Evolutionary conservation across 2,329 filamentous ascomycete genomes (phyloP).

Genomic region (Fusarium euwallaceae): DNA sequence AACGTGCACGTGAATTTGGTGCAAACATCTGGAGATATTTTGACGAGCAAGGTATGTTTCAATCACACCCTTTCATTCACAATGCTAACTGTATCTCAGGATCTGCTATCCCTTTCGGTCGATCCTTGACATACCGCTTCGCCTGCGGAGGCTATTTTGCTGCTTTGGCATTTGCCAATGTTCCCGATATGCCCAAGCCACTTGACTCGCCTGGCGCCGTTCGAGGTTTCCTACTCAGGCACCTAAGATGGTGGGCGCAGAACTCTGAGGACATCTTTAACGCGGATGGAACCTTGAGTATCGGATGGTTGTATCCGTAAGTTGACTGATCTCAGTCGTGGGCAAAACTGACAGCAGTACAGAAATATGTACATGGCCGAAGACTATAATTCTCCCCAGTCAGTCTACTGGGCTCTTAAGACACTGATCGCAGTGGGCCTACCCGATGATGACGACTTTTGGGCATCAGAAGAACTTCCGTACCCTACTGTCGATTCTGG

Average conservation of each 20-base stretch:
- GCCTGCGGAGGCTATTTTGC: slow-evolving; percentile 64
- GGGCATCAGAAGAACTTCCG: slow-evolving; percentile 55
- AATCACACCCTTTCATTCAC: accelerated
- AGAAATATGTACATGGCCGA: slow-evolving; percentile 68
- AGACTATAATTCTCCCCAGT: slow-evolving; percentile 70
- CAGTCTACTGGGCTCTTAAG: slow-evolving; percentile 67
- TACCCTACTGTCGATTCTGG: slow-evolving; percentile 31
- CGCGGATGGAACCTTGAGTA: slow-evolving; percentile 62
- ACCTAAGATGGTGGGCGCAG: slow-evolving; percentile 63
- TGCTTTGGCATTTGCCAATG: slow-evolving; percentile 57
- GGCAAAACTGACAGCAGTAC: accelerated
- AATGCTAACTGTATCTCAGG: slow-evolving; percentile 49
- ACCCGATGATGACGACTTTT: slow-evolving; percentile 56
- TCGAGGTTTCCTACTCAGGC: slow-evolving; percentile 64
- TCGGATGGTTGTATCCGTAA: slow-evolving; percentile 55
- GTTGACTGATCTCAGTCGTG: neutral
- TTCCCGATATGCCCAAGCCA: slow-evolving; percentile 53
- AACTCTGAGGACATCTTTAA: slow-evolving; percentile 60
- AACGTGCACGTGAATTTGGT: slow-evolving; percentile 58
- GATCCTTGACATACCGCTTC: slow-evolving; percentile 65
- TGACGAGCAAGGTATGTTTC: slow-evolving; percentile 55
- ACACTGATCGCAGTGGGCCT: slow-evolving; percentile 60
- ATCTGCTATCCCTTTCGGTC: slow-evolving; percentile 64
- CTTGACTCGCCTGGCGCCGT: slow-evolving; percentile 55
- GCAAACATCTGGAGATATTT: slow-evolving; percentile 62